phyloP scores from a whole-genome alignment of 331 rosid species.

The Ulmus americana region DNA sequence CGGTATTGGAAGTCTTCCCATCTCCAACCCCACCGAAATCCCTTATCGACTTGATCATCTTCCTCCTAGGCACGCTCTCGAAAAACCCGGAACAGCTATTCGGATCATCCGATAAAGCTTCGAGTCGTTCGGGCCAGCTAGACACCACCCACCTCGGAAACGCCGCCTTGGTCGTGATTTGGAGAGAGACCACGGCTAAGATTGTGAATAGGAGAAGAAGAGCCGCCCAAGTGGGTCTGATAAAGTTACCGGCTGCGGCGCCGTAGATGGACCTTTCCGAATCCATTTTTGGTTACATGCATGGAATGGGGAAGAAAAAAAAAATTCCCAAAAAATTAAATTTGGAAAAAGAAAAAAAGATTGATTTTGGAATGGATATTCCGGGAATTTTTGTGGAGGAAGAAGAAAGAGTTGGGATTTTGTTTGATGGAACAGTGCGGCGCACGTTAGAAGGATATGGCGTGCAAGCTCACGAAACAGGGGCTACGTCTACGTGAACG shows the following conservation, averaged over 20 bases:
- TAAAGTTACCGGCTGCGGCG: constrained; percentile 6
- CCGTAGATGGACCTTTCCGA: constrained; percentile 34
- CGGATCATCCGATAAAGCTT: neutral
- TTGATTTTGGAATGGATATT: neutral
- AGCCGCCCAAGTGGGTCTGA: constrained; percentile 38
- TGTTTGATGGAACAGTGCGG: constrained; percentile 22
- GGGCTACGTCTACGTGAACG: neutral
- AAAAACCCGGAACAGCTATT: constrained; percentile 45
- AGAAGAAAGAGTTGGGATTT: neutral
- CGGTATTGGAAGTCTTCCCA: constrained; percentile 68
- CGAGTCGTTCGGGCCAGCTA: constrained; percentile 1
- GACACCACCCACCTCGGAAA: constrained; percentile 32
- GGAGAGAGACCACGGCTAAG: constrained; percentile 42
- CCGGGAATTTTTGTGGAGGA: neutral
- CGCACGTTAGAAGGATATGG: neutral
- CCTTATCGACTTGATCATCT: constrained; percentile 44
- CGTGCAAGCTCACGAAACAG: neutral
- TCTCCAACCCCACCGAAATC: constrained; percentile 85
- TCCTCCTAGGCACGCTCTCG: constrained; percentile 19
- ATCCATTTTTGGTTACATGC: constrained; percentile 37
- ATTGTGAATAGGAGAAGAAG: constrained; percentile 43
- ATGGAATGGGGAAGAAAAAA: neutral
- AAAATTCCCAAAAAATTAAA: neutral
- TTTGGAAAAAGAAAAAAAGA: neutral
- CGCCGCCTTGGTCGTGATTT: constrained; percentile 32